These are phyloP conservation scores for Aureobasidium namibiae DNA, from an alignment of 2,329 filamentous ascomycete genomes.

Conservation along the genomic window DNA sequence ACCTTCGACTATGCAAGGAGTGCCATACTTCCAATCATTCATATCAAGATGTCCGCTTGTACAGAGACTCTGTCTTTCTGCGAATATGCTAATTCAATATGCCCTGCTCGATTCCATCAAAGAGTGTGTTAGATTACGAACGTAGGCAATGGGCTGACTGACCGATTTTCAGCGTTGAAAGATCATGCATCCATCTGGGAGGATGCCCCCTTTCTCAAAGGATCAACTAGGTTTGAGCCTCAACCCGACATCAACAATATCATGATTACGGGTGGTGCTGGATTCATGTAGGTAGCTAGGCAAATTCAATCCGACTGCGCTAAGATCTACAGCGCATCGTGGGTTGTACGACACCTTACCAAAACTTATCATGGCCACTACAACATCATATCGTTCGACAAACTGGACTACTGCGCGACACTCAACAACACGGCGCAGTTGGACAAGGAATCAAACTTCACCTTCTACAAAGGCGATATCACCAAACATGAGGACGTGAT, in stretches of 20 bases:
- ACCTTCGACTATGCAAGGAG: background rate
- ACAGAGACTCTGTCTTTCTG: background rate
- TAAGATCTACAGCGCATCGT: slow-evolving; percentile 55
- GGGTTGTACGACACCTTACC: slow-evolving; percentile 71
- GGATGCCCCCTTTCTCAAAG: slow-evolving; percentile 60
- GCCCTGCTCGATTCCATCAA: background rate
- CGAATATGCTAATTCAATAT: background rate
- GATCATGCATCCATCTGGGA: slow-evolving; percentile 44
- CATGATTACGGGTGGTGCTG: slow-evolving; percentile 74
- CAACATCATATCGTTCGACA: slow-evolving; percentile 76
- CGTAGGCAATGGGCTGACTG: background rate
- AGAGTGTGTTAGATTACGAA: background rate
- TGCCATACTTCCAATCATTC: background rate
- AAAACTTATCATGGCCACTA: slow-evolving; percentile 66
- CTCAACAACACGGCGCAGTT: slow-evolving; percentile 70
- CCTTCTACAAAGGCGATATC: slow-evolving; percentile 72
- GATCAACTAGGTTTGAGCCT: slow-evolving; percentile 62
- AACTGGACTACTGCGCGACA: slow-evolving; percentile 74
- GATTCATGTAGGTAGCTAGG: slow-evolving; percentile 62
- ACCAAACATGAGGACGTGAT: slow-evolving; percentile 63
- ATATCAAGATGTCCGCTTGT: slow-evolving; percentile 1
- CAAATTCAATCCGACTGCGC: background rate
- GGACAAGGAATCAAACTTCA: slow-evolving; percentile 61
- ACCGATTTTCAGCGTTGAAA: slow-evolving; percentile 2
- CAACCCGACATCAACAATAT: slow-evolving; percentile 66